Evolutionary conservation across 495 filamentous ascomycete genomes (phyloP).

Genomic region (Talaromyces thailandensis): DNA sequence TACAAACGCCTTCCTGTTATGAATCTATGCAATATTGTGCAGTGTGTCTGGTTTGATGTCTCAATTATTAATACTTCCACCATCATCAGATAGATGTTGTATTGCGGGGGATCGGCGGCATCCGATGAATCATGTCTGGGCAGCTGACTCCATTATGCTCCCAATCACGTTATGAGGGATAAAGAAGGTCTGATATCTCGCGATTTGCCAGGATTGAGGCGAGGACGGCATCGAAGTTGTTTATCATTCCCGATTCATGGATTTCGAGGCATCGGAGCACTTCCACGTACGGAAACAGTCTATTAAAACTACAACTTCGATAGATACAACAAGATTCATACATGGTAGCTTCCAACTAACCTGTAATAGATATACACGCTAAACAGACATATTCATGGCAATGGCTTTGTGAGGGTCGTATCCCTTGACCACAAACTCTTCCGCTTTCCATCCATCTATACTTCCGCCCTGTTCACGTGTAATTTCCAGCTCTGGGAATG

Average conservation of each 20-base stretch:
- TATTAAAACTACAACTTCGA: background rate
- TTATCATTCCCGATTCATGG: background rate
- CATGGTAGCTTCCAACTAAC: background rate
- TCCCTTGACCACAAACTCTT: conserved; percentile 81
- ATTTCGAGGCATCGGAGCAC: background rate
- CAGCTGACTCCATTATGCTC: background rate
- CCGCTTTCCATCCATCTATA: conserved; percentile 74
- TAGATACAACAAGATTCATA: background rate
- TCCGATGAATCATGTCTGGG: background rate
- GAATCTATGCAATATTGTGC: background rate
- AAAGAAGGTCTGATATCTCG: background rate
- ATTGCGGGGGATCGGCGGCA: background rate
- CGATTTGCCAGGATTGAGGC: background rate
- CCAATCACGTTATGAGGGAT: background rate
- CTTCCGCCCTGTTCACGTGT: conserved; percentile 53
- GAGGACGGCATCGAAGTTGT: background rate
- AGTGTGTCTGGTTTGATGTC: background rate
- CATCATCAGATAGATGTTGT: background rate
- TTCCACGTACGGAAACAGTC: background rate
- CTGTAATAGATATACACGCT: conserved; percentile 7
- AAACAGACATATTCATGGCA: conserved; percentile 97
- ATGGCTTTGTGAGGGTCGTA: conserved; percentile 88
- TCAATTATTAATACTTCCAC: background rate
- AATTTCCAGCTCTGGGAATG: conserved; percentile 72
- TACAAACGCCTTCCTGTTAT: background rate